Evolutionary conservation across 2,329 filamentous ascomycete species (phyloP).

Genomic region (Akanthomyces dipterigenus): DNA sequence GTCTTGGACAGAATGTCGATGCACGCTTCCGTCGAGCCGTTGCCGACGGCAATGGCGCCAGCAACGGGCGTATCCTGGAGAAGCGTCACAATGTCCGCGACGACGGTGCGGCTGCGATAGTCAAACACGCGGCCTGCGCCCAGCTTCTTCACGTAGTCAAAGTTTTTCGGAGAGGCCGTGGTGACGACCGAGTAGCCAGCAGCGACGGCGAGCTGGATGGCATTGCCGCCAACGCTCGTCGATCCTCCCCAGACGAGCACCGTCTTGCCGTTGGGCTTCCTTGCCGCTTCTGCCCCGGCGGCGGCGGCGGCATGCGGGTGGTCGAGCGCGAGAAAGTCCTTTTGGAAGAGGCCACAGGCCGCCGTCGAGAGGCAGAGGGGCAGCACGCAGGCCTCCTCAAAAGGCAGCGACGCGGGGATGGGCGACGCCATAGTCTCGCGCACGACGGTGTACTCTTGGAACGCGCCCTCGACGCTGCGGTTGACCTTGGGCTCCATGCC

Average conservation of each 20-base stretch:
- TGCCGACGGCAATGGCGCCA: constrained; percentile 13
- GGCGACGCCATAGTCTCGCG: constrained; percentile 8
- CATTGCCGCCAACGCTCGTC: constrained; percentile 36
- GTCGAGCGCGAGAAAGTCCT: constrained; percentile 11
- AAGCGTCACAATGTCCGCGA: constrained; percentile 13
- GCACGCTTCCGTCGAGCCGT: background rate
- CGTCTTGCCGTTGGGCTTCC: background rate
- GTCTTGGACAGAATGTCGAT: constrained; percentile 1
- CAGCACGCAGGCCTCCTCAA: constrained; percentile 17
- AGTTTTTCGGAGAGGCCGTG: constrained; percentile 33
- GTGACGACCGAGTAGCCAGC: constrained; percentile 36
- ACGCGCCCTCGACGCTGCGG: constrained; percentile 20
- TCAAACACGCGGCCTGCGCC: constrained; percentile 38
- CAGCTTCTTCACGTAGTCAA: constrained; percentile 31
- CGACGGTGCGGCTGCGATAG: constrained; percentile 22
- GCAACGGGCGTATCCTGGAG: background rate
- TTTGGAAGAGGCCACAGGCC: constrained; percentile 18
- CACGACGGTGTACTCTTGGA: constrained; percentile 20
- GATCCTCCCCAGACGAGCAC: constrained; percentile 39
- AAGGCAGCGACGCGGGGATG: constrained; percentile 19
- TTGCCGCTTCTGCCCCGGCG: background rate
- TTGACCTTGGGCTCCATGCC: constrained; percentile 27
- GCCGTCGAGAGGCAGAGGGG: constrained; percentile 22
- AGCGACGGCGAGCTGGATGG: constrained; percentile 34
- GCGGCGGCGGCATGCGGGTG: background rate